Conservation (phyloP, 2,329 filamentous ascomycete species). For the Colletotrichum theobromicola region DNA sequence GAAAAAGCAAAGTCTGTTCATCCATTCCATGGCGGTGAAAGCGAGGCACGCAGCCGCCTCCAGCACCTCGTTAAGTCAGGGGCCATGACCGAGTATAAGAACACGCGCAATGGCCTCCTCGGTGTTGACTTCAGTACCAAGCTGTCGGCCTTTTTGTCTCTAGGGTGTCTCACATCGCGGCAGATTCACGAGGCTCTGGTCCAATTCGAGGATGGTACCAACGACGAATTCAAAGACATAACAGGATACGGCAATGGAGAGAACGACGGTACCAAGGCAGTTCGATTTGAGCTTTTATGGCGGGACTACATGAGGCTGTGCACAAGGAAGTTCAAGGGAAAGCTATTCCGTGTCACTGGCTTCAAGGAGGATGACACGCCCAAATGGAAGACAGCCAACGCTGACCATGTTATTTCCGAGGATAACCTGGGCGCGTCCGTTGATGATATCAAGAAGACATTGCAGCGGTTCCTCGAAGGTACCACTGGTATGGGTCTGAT, state of each 20-base stretch:
- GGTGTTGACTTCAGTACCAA: conserved; percentile 78
- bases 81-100: conserved; percentile 68
- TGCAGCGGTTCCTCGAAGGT: conserved; percentile 68
- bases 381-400: conserved; percentile 54
- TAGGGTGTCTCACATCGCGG: conserved; percentile 75
- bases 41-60: conserved; percentile 62
- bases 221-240: conserved; percentile 41
- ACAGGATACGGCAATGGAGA: conserved; percentile 72
- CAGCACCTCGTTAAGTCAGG: conserved; percentile 65
- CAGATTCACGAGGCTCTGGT: conserved; percentile 73
- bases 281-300: conserved; percentile 79
- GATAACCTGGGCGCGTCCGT: conserved; percentile 2
- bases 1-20: conserved; percentile 62
- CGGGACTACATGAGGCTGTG: conserved; percentile 83
- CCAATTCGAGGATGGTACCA: conserved; percentile 70
- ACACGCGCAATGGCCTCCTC: conserved; percentile 73
- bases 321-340: conserved; percentile 69
- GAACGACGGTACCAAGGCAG: conserved; percentile 71
- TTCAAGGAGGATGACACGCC: conserved; percentile 57
- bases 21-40: conserved; percentile 73
- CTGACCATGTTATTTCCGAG: conserved; percentile 43
- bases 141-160: conserved; percentile 73
- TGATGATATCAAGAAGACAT: conserved; percentile 48
- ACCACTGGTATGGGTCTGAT: conserved; percentile 79
- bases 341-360: conserved; percentile 69